These are phyloP conservation scores for Salix purpurea DNA, from an alignment of 345 rosid species.

Conservation along the genomic window DNA sequence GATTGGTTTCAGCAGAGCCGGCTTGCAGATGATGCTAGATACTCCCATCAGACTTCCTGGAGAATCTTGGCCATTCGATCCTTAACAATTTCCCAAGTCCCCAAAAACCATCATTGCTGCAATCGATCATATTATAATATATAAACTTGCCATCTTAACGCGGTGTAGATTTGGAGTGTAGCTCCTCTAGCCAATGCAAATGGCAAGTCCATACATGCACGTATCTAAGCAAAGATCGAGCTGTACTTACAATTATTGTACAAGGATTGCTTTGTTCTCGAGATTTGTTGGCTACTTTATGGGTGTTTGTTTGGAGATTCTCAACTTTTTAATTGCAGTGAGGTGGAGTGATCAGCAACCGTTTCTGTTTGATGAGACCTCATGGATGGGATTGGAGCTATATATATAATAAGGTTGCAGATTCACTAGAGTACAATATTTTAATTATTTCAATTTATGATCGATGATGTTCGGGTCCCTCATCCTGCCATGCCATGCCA, in stretches of 20 bases:
- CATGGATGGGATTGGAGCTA: constrained; percentile 7
- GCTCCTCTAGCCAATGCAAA: not conserved
- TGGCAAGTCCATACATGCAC: not conserved
- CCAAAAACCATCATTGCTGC: not conserved
- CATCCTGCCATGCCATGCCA: constrained; percentile 19
- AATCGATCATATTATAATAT: not conserved
- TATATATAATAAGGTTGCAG: not conserved
- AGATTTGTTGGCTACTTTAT: not conserved
- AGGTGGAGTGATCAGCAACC: not conserved
- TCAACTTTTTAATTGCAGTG: not conserved
- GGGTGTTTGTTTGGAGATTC: not conserved
- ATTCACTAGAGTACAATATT: not conserved
- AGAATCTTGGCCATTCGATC: constrained; percentile 51
- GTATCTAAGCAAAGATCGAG: not conserved
- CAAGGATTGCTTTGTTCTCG: not conserved
- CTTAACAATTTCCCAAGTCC: constrained; percentile 10
- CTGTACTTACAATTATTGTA: not conserved
- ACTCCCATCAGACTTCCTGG: constrained; percentile 36
- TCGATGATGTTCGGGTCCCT: constrained; percentile 18
- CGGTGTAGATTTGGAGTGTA: not conserved
- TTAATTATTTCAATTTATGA: constrained; percentile 17
- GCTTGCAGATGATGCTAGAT: constrained; percentile 47
- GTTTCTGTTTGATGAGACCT: constrained; percentile 15
- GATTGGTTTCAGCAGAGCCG: constrained; percentile 32
- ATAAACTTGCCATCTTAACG: not conserved